phyloP scores from a whole-genome alignment of 208 protist species.

The Phytomonas sp. region DNA sequence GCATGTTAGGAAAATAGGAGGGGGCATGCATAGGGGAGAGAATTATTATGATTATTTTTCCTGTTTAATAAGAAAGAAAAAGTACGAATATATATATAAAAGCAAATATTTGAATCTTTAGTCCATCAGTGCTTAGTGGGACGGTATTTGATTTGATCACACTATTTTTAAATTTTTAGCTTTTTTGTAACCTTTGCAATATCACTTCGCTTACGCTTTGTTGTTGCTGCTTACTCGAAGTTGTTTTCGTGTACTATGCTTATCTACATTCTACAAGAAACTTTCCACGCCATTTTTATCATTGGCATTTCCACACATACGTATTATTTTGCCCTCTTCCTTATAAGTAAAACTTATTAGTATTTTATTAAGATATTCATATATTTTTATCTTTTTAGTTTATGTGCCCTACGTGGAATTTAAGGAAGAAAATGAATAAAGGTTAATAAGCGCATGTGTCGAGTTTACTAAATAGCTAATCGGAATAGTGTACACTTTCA shows the following conservation, averaged over 20 bases:
- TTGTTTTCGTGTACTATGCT: slow-evolving; percentile 1
- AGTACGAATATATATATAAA: slow-evolving; percentile 7
- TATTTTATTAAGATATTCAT: background rate
- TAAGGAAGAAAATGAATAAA: background rate
- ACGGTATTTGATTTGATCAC: slow-evolving; percentile 2
- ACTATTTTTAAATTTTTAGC: slow-evolving; percentile 3
- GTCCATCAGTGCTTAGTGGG: slow-evolving; percentile 1
- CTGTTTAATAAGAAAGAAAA: slow-evolving; percentile 1
- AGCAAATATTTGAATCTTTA: slow-evolving; percentile 4
- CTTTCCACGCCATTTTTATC: background rate
- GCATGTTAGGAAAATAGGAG: slow-evolving; percentile 2
- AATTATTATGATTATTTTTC: background rate
- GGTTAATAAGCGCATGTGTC: background rate
- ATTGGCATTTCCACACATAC: too few relatives aligned
- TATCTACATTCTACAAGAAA: background rate
- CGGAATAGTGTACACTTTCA: too few relatives aligned
- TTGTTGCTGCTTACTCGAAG: slow-evolving; percentile 6
- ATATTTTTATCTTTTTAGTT: slow-evolving; percentile 8
- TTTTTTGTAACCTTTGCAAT: slow-evolving; percentile 7
- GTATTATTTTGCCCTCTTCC: too few relatives aligned
- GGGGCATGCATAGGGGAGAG: background rate
- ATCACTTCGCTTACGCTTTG: background rate
- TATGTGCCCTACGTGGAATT: background rate
- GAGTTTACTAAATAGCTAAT: too few relatives aligned
- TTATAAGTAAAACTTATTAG: background rate